Conservation (phyloP, 1,139 yeast species). For the Sugiyamaella xylanicola region DNA sequence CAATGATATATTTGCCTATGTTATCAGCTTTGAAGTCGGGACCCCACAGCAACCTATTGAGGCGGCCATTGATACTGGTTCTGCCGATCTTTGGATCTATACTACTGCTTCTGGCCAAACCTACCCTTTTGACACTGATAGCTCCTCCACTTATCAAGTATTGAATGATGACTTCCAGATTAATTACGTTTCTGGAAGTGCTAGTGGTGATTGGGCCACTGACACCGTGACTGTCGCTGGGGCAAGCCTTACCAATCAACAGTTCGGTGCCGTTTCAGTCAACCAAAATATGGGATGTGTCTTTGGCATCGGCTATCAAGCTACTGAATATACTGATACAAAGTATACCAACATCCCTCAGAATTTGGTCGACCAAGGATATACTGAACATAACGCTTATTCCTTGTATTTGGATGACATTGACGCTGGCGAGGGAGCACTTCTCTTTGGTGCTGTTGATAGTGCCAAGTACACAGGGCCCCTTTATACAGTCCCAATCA, state of each 20-base stretch:
- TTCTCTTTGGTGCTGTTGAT: constrained; percentile 64
- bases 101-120: constrained; percentile 48
- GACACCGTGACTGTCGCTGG: constrained; percentile 51
- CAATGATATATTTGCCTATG: neutral
- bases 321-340: constrained; percentile 38
- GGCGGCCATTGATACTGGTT: constrained; percentile 66
- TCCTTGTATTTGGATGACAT: constrained; percentile 53
- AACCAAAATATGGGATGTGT: constrained; percentile 40
- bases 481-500: constrained; percentile 39
- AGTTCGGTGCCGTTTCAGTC: constrained; percentile 38
- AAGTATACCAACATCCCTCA: constrained; percentile 49
- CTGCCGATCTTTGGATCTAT: constrained; percentile 66
- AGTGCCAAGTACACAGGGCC: constrained; percentile 53
- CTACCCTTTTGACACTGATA: constrained; percentile 29
- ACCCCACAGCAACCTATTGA: constrained; percentile 54
- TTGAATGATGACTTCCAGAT: constrained; percentile 44
- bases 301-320: constrained; percentile 42
- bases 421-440: constrained; percentile 48
- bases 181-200: constrained; percentile 61
- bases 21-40: constrained; percentile 50
- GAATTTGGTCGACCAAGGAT: constrained; percentile 50
- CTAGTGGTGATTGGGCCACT: constrained; percentile 63
- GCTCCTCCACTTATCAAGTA: constrained; percentile 15
- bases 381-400: constrained; percentile 51
- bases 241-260: constrained; percentile 22